Base-by-base conservation (phyloP, 371 early-diverging fungal genomes). In the Apophysomyces sp. region DNA sequence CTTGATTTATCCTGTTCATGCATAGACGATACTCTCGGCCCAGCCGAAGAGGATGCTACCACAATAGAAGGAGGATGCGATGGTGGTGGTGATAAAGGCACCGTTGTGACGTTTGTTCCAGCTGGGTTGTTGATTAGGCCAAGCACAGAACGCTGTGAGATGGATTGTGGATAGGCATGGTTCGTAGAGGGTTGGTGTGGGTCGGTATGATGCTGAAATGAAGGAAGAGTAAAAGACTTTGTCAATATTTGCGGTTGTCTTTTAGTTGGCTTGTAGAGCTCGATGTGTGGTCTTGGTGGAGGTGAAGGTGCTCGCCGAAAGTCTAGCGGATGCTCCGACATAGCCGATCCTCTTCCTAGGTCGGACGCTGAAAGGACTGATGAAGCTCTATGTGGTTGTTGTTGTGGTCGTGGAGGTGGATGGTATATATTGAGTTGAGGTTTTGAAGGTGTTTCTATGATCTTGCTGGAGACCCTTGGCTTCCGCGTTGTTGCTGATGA, bases 241-340 rank as follows among this genome's bases (percentile, higher is more conserved):
- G 34, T 51, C 31, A 24, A 26, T 29, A 51, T 51, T 52, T 44
- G 60, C 13, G 51, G 41, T 37, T 41, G 30, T 8, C 37, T 1
- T 13, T 40, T 29, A 3, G 57, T 32, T 12, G 66, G 66, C 40
- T 65, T 65, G 31, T 65, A 65, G 1, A 65, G 55, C 52, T 65
- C 66, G 54, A 59, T 53, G 49, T 39, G 55, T 30, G 59, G 65
- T 44, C 49, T 44, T 21, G 49, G 49, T 21, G 49, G 49, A 24
- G 49, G 49, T 9, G 49, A 44, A 4, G 49, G 49, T 5, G 21
- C 21, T 21, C 49, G n/a, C 2, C 49, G 49, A 9, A 21, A 44
- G 24, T 44, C 49, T 3, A 21, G 21, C 4, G 49, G 7, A 44
- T 44, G 49, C n/a, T 44, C 49, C 9, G 49, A 44, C 21, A 21